Evolutionary conservation across 768 basidiomycete genomes (phyloP).

Genomic region (Inosperma sp.): DNA sequence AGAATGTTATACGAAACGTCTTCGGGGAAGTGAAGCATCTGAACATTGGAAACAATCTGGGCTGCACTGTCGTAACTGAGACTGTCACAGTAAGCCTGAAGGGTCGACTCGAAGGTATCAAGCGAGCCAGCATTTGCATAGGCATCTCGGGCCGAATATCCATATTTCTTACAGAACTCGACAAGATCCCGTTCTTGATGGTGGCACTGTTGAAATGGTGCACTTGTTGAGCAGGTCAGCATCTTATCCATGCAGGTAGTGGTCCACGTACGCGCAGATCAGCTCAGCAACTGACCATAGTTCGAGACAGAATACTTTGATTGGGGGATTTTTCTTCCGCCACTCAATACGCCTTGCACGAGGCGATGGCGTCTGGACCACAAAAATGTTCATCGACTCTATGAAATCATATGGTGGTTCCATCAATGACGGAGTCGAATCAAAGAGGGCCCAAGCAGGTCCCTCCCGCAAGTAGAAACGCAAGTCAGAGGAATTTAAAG

Average conservation of each 20-base stretch:
- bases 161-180: not conserved
- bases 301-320: not conserved
- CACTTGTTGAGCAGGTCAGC: not conserved
- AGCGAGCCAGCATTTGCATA: not conserved
- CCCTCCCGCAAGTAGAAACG: not conserved
- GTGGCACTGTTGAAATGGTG: not conserved
- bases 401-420: not conserved
- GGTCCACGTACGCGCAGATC: conserved; percentile 1
- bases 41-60: not conserved
- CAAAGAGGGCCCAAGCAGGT: not conserved
- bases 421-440: not conserved
- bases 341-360: not conserved
- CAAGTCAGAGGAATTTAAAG: not conserved
- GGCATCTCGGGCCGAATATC: not conserved
- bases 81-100: not conserved
- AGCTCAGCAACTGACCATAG: conserved; percentile 1
- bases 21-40: not conserved
- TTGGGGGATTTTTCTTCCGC: not conserved
- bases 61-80: not conserved
- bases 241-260: not conserved
- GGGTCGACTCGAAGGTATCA: not conserved
- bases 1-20: not conserved
- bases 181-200: not conserved
- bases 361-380: conserved; percentile 1
- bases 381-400: not conserved